These are phyloP conservation scores for Globisporangium carolinianum DNA, from an alignment of 352 stramenopile genomes.

Conservation along the genomic window DNA sequence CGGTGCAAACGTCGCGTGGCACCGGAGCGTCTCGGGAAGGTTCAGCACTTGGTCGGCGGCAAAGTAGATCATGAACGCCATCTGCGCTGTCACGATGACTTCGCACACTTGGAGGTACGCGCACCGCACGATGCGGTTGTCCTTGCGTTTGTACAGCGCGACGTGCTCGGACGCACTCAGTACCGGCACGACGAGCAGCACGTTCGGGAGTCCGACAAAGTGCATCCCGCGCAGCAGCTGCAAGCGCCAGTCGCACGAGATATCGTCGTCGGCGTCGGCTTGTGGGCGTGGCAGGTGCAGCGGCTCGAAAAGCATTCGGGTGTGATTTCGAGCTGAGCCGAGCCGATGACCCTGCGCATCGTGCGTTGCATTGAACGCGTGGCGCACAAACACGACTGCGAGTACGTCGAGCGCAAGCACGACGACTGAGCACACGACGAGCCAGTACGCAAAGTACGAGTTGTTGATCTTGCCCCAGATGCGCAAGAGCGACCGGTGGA, in stretches of 20 bases:
- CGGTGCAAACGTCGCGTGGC: conserved; percentile 21
- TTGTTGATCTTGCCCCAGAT: conserved; percentile 45
- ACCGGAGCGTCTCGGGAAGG: conserved; percentile 39
- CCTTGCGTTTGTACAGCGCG: conserved; percentile 40
- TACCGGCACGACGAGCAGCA: conserved; percentile 50
- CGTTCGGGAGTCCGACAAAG: conserved; percentile 39
- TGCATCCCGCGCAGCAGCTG: conserved; percentile 38
- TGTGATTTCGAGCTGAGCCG: background rate
- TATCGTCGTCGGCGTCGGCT: conserved; percentile 3
- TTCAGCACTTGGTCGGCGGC: conserved; percentile 31
- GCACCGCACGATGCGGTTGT: conserved; percentile 51
- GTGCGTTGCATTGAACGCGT: conserved; percentile 18
- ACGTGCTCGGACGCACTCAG: conserved; percentile 43
- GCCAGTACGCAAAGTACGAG: conserved; percentile 68
- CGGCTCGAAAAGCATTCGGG: conserved; percentile 2
- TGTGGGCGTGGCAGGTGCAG: background rate
- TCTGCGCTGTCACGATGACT: conserved; percentile 42
- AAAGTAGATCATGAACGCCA: conserved; percentile 59
- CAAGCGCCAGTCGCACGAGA: conserved; percentile 26
- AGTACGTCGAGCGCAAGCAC: conserved; percentile 38
- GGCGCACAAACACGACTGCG: conserved; percentile 27
- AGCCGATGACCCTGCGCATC: background rate
- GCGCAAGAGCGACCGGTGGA: conserved; percentile 3
- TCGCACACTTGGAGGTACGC: conserved; percentile 69
- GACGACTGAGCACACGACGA: conserved; percentile 48